Base-by-base conservation (phyloP, 108 stramenopile species). In the Skeletonema costatum region DNA sequence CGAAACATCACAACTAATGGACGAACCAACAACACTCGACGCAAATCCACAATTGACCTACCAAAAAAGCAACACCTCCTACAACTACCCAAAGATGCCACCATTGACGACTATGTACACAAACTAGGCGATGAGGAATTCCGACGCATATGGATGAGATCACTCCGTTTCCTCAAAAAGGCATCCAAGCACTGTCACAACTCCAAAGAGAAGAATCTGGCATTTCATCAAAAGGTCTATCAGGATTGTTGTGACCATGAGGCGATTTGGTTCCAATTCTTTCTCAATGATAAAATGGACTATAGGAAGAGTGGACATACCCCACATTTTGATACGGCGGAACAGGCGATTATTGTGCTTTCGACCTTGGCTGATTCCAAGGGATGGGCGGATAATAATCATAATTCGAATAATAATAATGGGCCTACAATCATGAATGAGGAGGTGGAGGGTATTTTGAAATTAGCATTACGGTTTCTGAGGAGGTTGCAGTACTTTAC, bases 361-460 rank as follows among this genome's bases (percentile, higher is more conserved):
- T 66, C 65, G n/a, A 66, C 65, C 16, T 25, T 66, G 65, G 65
- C 65, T 0, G 65, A 66, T 66, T 66, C 65, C 17, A 66, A 66
- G 41, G 19, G 32, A 14, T 66, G 65, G 65, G 50, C 50, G 19
- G 53, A 56, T 2, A 56, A 56, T 25, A 56, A 56, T 25, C 7
- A 9, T 1, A 53, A 25, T 25, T 25, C 25, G 0, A 25, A 25
- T 25, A 56, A 56, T 25, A 7, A 8, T 1, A 53, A 38, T 29
- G 65, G 65, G 30, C 39, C 39, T 29, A 21, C 65, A 5, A 41
- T 41, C 19, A 66, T 66, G 65, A 66, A 42, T 41, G 65, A 66
- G 17, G 65, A 66, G 8, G 65, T 66, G 6, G 19, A 38, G 1
- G 65, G 39, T 29, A 66, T 66, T 21, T 66, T 66, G 39, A 39